Conservation (phyloP, 2,329 filamentous ascomycete genomes). For the Ascochyta pisi region DNA sequence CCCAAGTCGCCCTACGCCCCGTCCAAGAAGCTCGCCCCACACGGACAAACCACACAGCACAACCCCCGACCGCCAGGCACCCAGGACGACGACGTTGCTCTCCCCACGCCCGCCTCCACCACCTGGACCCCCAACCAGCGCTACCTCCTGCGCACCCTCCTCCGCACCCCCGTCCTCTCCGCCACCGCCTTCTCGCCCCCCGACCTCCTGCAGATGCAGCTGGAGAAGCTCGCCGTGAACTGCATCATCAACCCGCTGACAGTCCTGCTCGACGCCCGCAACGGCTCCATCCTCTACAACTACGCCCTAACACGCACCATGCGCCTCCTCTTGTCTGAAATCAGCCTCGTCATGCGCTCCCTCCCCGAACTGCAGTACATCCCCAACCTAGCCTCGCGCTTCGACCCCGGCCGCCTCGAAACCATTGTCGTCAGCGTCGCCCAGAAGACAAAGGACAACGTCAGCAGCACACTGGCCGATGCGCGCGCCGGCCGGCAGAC, state of each 20-base stretch:
- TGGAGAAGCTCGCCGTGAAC: constrained; percentile 79
- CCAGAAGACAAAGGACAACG: constrained; percentile 61
- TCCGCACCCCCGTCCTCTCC: constrained; percentile 66
- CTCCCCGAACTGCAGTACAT: constrained; percentile 76
- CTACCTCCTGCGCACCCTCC: constrained; percentile 71
- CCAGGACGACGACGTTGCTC: constrained; percentile 23
- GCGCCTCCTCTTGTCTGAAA: constrained; percentile 75
- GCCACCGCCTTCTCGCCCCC: constrained; percentile 65
- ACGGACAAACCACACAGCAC: constrained; percentile 8
- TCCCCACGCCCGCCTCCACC: constrained; percentile 27
- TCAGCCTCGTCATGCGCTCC: constrained; percentile 71
- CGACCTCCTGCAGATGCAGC: constrained; percentile 73
- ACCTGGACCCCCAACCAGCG: constrained; percentile 54
- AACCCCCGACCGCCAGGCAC: constrained; percentile 18
- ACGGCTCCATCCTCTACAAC: constrained; percentile 74
- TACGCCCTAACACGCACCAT: constrained; percentile 70
- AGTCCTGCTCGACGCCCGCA: constrained; percentile 77
- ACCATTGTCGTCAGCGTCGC: constrained; percentile 64
- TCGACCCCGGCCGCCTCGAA: constrained; percentile 67
- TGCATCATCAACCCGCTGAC: constrained; percentile 82
- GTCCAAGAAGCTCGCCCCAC: constrained; percentile 14
- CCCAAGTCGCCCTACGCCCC: constrained; percentile 35
- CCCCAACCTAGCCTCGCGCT: constrained; percentile 65
- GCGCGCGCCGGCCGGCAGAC: constrained; percentile 67
- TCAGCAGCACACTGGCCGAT: constrained; percentile 72